phyloP scores from a whole-genome alignment of 2,329 filamentous ascomycete genomes.

The Aspergillus persii region DNA sequence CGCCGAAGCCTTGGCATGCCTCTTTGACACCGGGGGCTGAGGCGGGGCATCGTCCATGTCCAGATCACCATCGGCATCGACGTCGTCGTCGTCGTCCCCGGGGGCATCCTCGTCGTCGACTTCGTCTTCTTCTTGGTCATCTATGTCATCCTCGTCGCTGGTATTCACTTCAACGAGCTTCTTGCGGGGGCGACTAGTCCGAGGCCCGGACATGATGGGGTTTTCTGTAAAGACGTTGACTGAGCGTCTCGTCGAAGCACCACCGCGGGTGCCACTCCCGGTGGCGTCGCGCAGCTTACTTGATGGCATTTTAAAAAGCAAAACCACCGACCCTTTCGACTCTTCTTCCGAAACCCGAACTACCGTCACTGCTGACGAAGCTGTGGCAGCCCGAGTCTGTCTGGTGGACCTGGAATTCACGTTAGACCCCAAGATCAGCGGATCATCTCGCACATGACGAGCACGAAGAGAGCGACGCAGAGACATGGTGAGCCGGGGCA shows the following conservation, averaged over 20 bases:
- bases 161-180: slow-evolving; percentile 46
- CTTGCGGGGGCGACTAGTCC: slow-evolving; percentile 46
- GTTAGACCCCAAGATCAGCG: slow-evolving; percentile 34
- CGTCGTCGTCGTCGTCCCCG: slow-evolving; percentile 34
- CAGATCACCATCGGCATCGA: slow-evolving; percentile 35
- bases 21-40: slow-evolving; percentile 36
- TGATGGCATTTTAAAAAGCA: slow-evolving; percentile 51
- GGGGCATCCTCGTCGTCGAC: slow-evolving; percentile 41
- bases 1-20: slow-evolving; percentile 34
- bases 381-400: slow-evolving; percentile 29
- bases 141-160: slow-evolving; percentile 50
- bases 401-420: slow-evolving; percentile 36
- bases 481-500: slow-evolving; percentile 28
- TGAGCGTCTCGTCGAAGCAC: slow-evolving; percentile 28
- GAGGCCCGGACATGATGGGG: slow-evolving; percentile 46
- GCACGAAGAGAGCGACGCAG: slow-evolving; percentile 41
- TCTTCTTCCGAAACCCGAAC: slow-evolving; percentile 38
- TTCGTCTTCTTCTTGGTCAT: slow-evolving; percentile 44
- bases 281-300: slow-evolving; percentile 51
- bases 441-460: slow-evolving; percentile 28
- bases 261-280: slow-evolving; percentile 27
- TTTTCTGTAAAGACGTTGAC: slow-evolving; percentile 48
- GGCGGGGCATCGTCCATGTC: slow-evolving; percentile 49
- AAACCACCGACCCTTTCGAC: slow-evolving; percentile 41
- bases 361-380: slow-evolving; percentile 36